phyloP scores from a whole-genome alignment of 495 filamentous ascomycete genomes.

The Neurospora sp. region DNA sequence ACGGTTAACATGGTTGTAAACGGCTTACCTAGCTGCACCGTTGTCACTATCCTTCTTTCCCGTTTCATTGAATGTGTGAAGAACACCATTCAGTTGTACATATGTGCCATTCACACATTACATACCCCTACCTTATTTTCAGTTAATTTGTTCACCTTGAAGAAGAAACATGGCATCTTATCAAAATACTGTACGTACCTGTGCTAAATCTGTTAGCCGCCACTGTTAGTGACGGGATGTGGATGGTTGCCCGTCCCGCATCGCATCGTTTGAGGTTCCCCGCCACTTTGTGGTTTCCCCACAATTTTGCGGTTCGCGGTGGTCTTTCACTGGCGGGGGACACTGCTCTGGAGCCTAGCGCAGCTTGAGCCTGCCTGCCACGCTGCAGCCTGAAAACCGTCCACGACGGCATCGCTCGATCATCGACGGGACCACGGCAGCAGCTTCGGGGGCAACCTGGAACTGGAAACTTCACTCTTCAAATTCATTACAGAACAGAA shows the following conservation, averaged over 20 bases:
- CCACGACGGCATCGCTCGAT: not conserved
- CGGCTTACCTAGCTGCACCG: not conserved
- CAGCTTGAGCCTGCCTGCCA: not conserved
- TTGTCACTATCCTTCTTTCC: not conserved
- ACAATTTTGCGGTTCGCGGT: not conserved
- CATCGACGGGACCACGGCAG: not conserved
- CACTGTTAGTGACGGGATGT: not conserved
- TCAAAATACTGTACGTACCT: not conserved
- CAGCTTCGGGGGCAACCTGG: not conserved
- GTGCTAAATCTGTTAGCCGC: not conserved
- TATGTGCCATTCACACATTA: not conserved
- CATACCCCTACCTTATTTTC: not conserved
- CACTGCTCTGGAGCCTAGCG: not conserved
- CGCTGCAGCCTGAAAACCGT: not conserved
- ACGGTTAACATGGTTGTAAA: not conserved
- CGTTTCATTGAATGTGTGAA: not conserved
- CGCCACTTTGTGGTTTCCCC: not conserved
- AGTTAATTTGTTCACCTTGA: not conserved
- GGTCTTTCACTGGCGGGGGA: not conserved
- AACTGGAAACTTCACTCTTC: not conserved
- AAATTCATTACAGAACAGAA: not conserved
- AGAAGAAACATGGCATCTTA: not conserved
- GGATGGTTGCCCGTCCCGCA: not conserved
- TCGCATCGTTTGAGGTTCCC: not conserved
- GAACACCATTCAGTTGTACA: not conserved